Conservation (phyloP, 805 yeast species). For the Zygosaccharomyces bailii region DNA sequence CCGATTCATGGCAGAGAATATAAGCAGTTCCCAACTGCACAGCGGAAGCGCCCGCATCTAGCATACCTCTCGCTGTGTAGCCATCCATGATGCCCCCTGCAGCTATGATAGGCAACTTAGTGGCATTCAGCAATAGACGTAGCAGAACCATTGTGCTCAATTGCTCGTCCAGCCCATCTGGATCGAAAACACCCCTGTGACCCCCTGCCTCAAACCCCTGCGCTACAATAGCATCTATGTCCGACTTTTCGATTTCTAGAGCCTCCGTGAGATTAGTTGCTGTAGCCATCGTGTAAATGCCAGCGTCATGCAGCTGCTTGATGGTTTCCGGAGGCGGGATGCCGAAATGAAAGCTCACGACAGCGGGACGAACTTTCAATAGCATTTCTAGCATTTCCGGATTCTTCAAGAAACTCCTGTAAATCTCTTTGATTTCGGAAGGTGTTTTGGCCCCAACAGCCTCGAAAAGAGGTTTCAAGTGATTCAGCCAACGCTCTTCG, state of each 20-base stretch:
- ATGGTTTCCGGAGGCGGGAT: constrained; percentile 38
- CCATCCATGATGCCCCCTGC: constrained; percentile 52
- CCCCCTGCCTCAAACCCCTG: constrained; percentile 70
- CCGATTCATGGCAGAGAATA: constrained; percentile 4
- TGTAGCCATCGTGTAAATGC: constrained; percentile 44
- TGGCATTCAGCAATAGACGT: constrained; percentile 4
- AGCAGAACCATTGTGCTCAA: constrained; percentile 37
- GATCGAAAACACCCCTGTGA: constrained; percentile 48
- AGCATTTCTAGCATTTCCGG: background rate
- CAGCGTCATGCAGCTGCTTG: constrained; percentile 35
- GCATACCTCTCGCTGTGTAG: constrained; percentile 30
- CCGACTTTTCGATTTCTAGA: constrained; percentile 24
- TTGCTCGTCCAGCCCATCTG: constrained; percentile 36
- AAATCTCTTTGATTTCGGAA: constrained; percentile 20
- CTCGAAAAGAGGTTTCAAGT: constrained; percentile 14
- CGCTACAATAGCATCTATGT: constrained; percentile 47
- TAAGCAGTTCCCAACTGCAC: constrained; percentile 55
- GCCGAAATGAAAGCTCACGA: constrained; percentile 56
- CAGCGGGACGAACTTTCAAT: constrained; percentile 36
- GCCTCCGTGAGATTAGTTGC: constrained; percentile 49
- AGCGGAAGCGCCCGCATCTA: constrained; percentile 46
- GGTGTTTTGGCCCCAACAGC: constrained; percentile 11
- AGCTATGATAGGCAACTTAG: constrained; percentile 39
- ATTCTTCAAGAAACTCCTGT: constrained; percentile 18
- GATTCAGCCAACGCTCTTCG: constrained; percentile 24